These are phyloP conservation scores for Aeschynomene evenia DNA, from an alignment of 306 rosid species.

Conservation along the genomic window DNA sequence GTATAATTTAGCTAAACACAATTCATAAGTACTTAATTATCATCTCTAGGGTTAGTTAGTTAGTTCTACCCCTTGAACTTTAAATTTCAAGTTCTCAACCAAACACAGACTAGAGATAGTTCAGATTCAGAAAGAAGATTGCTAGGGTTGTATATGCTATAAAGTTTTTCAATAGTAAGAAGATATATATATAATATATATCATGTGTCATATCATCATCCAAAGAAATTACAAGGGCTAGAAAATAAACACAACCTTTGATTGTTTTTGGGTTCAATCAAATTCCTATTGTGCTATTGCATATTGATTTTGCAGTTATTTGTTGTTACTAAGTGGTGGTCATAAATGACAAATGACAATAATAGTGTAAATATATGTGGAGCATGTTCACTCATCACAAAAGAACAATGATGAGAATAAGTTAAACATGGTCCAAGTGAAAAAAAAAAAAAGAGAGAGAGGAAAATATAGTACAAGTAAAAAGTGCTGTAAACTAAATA, in stretches of 20 bases:
- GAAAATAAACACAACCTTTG: not conserved
- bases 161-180: conserved; percentile 18
- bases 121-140: conserved; percentile 26
- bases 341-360: not conserved
- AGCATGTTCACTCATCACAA: conserved; percentile 28
- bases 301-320: conserved; percentile 13
- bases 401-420: not conserved
- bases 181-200: no score
- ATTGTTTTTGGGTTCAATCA: conserved; percentile 31
- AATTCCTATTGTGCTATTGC: conserved; percentile 2
- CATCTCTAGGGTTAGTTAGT: conserved; percentile 32
- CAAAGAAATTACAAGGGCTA: not conserved
- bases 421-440: conserved; percentile 16
- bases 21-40: no score
- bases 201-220: conserved; percentile 31
- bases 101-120: not conserved
- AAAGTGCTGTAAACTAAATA: conserved; percentile 14
- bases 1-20: not conserved
- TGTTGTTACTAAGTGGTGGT: not conserved
- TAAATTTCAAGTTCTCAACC: conserved; percentile 22
- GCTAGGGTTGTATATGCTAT: conserved; percentile 41
- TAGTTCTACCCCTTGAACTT: not conserved
- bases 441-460: not conserved
- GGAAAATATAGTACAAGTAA: conserved; percentile 2
- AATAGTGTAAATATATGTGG: conserved; percentile 24